Base-by-base conservation (phyloP, 2,329 filamentous ascomycete species). In the Fusarium sp. region DNA sequence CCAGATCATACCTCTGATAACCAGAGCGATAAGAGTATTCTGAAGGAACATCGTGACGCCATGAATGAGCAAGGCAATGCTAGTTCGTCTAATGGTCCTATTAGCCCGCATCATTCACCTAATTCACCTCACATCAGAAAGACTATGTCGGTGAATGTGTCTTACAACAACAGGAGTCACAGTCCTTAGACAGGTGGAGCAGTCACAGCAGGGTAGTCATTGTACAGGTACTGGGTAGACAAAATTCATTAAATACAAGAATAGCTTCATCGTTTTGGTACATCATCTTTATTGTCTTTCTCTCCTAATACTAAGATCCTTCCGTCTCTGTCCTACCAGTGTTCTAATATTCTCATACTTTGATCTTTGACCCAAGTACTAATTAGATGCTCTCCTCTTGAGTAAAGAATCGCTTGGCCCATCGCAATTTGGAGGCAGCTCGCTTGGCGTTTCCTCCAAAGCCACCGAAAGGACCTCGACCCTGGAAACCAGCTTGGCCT, bases 1-100 rank as follows among this genome's bases (percentile, higher is more conserved):
- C 67, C 53, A 1, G 67, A 70, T 4, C 41, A 55, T 1, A 46
- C 6, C 2, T 64, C 57, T 1, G 67, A 70, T 21, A 70, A 68
- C 10, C 57, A 68, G 33, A 69, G 66, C 12, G 67, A 69, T 5
- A 63, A 33, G 13, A 69, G 67, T 16, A 69, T 69, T 21, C 63
- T 69, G 3, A 49, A 68, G 5, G 49, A 64, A 10, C 67, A 64
- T 33, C 38, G 33, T 8, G 42, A 7, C 2, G n/a, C n/a, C 2
- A 57, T 59, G 23, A 37, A 49, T 18, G n/a, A 23, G 3, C 26
- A 56, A 0, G 23, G 16, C 0, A 35, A 20, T n/a, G 23, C 18
- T 8, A 23, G 37, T 1, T 18, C 21, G 0, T 24, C 38, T 15
- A 39, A 35, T 3, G 16, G 56, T 1, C 43, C 39, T 2, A 5